These are phyloP conservation scores for Wickerhamiella siamensis DNA, from an alignment of 805 yeast species.

Conservation along the genomic window DNA sequence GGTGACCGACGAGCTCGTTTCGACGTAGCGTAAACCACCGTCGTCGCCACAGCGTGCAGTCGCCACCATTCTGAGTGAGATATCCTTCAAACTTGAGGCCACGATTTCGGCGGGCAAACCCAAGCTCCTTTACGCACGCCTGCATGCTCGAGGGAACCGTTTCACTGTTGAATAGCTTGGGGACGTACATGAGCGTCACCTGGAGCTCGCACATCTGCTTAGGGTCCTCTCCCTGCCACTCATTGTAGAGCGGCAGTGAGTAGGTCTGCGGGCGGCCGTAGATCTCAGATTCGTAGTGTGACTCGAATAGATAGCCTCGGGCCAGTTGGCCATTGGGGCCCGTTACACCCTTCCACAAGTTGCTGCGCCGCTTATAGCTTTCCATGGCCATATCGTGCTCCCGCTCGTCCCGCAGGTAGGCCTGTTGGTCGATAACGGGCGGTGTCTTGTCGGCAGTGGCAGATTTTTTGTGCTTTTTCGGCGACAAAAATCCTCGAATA, in stretches of 20 bases:
- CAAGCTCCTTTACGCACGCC: constrained; percentile 23
- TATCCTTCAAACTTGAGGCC: constrained; percentile 42
- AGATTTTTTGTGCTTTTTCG: constrained; percentile 9
- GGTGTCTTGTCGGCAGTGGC: not conserved
- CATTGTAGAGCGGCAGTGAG: constrained; percentile 55
- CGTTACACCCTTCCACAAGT: constrained; percentile 40
- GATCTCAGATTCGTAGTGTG: constrained; percentile 40
- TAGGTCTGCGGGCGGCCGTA: constrained; percentile 39
- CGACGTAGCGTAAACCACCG: constrained; percentile 64
- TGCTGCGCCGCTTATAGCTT: constrained; percentile 20
- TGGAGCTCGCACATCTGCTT: constrained; percentile 52
- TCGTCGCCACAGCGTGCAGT: constrained; percentile 63
- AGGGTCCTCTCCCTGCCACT: constrained; percentile 57
- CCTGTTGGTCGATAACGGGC: not conserved
- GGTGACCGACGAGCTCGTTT: constrained; percentile 57
- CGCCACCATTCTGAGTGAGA: constrained; percentile 87
- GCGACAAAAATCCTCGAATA: constrained; percentile 19
- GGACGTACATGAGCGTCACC: constrained; percentile 51
- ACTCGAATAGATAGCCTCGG: constrained; percentile 52
- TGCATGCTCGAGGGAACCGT: constrained; percentile 44
- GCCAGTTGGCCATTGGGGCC: constrained; percentile 89
- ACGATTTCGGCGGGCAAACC: constrained; percentile 21
- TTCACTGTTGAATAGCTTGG: constrained; percentile 38
- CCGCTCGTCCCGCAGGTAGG: constrained; percentile 3
- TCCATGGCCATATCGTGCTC: constrained; percentile 13